phyloP scores from a whole-genome alignment of 176 grass and related monocot species.

The Tuctoria greenei region DNA sequence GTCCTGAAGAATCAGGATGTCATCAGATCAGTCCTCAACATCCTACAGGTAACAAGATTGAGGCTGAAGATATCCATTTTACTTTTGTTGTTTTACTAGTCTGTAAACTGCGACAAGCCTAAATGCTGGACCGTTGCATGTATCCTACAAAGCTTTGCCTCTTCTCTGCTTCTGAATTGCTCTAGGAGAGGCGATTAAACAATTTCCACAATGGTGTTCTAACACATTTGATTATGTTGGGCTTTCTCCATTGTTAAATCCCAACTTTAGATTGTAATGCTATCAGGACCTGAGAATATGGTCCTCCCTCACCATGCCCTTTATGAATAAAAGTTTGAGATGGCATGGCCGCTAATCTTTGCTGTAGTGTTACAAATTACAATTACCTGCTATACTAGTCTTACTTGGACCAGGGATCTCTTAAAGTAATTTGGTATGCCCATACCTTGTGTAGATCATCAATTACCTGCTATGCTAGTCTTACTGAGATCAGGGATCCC shows the following conservation, averaged over 20 bases:
- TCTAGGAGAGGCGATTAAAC: neutral
- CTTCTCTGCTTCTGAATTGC: neutral
- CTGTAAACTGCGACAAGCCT: neutral
- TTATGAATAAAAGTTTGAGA: neutral
- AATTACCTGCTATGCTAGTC: too few species aligned
- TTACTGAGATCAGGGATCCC: too few species aligned
- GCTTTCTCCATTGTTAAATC: neutral
- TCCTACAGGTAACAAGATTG: slow-evolving; percentile 72
- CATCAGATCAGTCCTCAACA: slow-evolving; percentile 98
- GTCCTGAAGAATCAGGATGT: slow-evolving; percentile 96
- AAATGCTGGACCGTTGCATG: neutral
- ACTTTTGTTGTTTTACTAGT: slow-evolving; percentile 9
- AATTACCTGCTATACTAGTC: neutral
- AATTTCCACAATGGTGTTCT: neutral
- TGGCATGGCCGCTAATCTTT: neutral
- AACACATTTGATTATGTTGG: too few species aligned
- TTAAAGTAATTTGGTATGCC: neutral
- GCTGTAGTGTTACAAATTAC: neutral
- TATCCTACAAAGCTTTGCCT: neutral
- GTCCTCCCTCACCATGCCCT: neutral
- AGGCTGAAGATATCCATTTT: slow-evolving; percentile 18
- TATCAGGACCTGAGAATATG: neutral
- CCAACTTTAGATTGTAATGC: neutral
- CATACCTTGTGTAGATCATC: neutral
- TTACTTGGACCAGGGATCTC: neutral